Conservation (phyloP, 140 eudicot genomes). For the Oenanthe javanica region DNA sequence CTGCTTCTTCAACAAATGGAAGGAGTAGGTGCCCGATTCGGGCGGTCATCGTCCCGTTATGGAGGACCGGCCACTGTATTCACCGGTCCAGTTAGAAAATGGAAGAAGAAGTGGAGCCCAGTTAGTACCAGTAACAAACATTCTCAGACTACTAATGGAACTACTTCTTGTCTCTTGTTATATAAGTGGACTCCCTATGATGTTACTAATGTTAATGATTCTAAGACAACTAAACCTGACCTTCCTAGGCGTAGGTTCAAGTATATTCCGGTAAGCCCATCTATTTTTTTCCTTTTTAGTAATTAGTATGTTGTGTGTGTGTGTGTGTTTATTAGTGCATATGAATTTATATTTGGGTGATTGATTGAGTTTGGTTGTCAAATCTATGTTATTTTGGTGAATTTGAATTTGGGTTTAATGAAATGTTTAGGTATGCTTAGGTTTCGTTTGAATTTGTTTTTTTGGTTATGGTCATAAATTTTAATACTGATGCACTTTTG, state of each 20-base stretch:
- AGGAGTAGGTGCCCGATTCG: conserved; percentile 96
- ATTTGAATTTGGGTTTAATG: neutral
- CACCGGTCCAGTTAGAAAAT: conserved; percentile 17
- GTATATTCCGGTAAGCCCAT: conserved; percentile 75
- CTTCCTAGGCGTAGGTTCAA: conserved; percentile 47
- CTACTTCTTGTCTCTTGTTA: conserved; percentile 57
- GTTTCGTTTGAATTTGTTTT: neutral
- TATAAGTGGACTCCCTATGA: too few species aligned
- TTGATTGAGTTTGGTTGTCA: too few species aligned
- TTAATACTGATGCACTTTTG: too few species aligned
- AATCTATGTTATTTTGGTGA: neutral
- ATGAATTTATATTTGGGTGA: too few species aligned
- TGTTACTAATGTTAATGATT: too few species aligned
- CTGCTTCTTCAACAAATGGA: conserved; percentile 36
- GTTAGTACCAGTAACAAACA: conserved; percentile 16
- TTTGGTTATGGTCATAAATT: too few species aligned
- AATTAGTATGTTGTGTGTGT: too few species aligned
- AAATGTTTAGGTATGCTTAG: neutral
- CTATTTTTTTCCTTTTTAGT: neutral
- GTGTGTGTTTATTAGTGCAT: too few species aligned
- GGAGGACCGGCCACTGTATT: conserved; percentile 93
- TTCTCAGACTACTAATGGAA: conserved; percentile 17
- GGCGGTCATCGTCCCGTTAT: conserved; percentile 89
- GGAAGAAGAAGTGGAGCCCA: too few species aligned
- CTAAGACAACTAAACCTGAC: conserved; percentile 32